Evolutionary conservation across 352 stramenopile species (phyloP).

Genomic region (Sclerospora graminicola): DNA sequence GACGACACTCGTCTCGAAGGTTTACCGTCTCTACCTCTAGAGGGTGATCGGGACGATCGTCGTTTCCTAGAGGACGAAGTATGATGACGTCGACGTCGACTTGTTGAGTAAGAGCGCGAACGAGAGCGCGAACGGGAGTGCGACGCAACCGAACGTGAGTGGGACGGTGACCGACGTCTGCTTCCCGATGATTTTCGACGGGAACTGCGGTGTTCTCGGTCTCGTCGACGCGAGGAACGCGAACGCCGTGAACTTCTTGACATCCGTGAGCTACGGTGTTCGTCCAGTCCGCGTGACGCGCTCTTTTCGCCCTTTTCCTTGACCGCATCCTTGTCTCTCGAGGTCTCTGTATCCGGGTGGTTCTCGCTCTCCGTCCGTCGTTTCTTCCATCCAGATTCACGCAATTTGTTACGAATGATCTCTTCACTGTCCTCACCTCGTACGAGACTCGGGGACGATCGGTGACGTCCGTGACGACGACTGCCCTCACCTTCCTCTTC

Average conservation of each 20-base stretch:
- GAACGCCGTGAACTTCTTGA: slow-evolving; percentile 14
- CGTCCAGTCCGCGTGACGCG: slow-evolving; percentile 14
- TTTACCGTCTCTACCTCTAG: slow-evolving; percentile 10
- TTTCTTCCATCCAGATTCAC: slow-evolving; percentile 62
- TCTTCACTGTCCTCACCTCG: slow-evolving; percentile 39
- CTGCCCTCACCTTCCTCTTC: slow-evolving; percentile 16
- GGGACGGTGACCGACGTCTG: slow-evolving; percentile 26
- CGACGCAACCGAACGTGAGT: slow-evolving; percentile 34
- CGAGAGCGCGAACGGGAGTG: slow-evolving; percentile 21
- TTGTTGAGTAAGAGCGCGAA: slow-evolving; percentile 22
- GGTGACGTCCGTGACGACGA: slow-evolving; percentile 12
- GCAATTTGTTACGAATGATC: slow-evolving; percentile 60
- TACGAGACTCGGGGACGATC: slow-evolving; percentile 8
- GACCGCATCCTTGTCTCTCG: slow-evolving; percentile 5
- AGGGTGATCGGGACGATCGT: slow-evolving; percentile 16
- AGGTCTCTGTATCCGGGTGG: slow-evolving; percentile 8
- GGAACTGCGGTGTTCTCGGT: slow-evolving; percentile 25
- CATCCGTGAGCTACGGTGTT: slow-evolving; percentile 7
- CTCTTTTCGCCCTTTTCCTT: slow-evolving; percentile 19
- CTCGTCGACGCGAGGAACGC: slow-evolving; percentile 20
- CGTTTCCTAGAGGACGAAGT: slow-evolving; percentile 18
- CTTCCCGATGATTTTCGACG: slow-evolving; percentile 23
- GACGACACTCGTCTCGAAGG: slow-evolving; percentile 11
- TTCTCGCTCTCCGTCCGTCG: slow-evolving; percentile 18
- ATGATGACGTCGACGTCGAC: slow-evolving; percentile 23